Percentiles rank a stretch among this genome's conserved stretches.
phyloP scores from a whole-genome alignment of 2,329 filamentous ascomycete species.

The Monilinia polystroma region DNA sequence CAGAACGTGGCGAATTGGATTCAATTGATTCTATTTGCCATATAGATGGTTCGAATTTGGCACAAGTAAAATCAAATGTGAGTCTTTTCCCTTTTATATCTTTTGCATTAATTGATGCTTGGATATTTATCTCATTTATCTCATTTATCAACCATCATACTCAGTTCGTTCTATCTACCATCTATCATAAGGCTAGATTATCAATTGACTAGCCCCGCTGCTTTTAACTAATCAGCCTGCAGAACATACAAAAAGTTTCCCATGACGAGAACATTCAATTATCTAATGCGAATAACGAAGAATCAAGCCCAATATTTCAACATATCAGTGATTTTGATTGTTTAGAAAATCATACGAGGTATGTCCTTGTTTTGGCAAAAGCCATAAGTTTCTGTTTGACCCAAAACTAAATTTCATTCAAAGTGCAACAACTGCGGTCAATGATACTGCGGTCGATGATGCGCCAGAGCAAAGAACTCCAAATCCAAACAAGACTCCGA shows the following conservation, averaged over 20 bases:
- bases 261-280: not conserved
- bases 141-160: not conserved
- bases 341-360: slow-evolving; percentile 3
- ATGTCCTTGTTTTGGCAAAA: not conserved
- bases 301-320: not conserved
- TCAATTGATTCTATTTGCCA: not conserved
- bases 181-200: not conserved
- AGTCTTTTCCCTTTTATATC: not conserved
- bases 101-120: not conserved
- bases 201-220: slow-evolving; percentile 16
- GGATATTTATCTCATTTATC: not conserved
- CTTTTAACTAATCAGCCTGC: slow-evolving; percentile 14
- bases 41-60: slow-evolving; percentile 6
- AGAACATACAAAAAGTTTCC: slow-evolving; percentile 23
- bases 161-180: not conserved
- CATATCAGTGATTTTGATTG: slow-evolving; percentile 20
- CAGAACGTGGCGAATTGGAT: not conserved
- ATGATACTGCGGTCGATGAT: slow-evolving; percentile 17
- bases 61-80: not conserved
- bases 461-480: slow-evolving; percentile 13
- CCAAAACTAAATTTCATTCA: slow-evolving; percentile 7
- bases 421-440: not conserved
- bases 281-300: not conserved
- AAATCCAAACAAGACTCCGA: slow-evolving; percentile 16
- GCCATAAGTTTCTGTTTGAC: not conserved